Percentiles rank a stretch among this genome's conserved stretches.
Evolutionary conservation across 1,284 basidiomycete species (phyloP).

Genomic region (Tilletiopsis washingtonensis): DNA sequence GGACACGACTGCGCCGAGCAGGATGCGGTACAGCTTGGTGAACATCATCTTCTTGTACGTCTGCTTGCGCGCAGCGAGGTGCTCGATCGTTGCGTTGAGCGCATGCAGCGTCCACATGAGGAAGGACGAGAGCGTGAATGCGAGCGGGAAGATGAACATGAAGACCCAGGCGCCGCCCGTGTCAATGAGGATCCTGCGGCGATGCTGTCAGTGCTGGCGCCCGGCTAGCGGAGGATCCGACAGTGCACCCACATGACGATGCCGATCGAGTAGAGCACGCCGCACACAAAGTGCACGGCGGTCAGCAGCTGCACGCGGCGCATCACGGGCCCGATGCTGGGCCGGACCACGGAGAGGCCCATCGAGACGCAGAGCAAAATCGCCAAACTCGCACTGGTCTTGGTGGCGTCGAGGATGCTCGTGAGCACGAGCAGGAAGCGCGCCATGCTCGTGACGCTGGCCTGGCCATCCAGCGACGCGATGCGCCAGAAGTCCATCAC

Average conservation of each 20-base stretch:
- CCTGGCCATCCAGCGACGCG: slow-evolving; percentile 15
- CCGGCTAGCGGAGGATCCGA: neutral
- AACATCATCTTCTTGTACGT: slow-evolving; percentile 48
- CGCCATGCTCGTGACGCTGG: slow-evolving; percentile 26
- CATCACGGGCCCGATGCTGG: slow-evolving; percentile 71
- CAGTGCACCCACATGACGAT: slow-evolving; percentile 19
- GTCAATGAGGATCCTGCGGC: slow-evolving; percentile 69
- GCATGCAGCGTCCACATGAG: slow-evolving; percentile 67
- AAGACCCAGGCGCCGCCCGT: slow-evolving; percentile 47
- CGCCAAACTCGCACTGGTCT: slow-evolving; percentile 91
- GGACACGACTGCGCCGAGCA: slow-evolving; percentile 73
- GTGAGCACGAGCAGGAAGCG: slow-evolving; percentile 36
- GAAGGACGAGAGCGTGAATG: slow-evolving; percentile 87
- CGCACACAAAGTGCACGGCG: slow-evolving; percentile 81
- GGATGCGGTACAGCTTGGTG: slow-evolving; percentile 67
- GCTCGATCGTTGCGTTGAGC: slow-evolving; percentile 36
- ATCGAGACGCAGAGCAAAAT: slow-evolving; percentile 73
- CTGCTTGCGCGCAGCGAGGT: slow-evolving; percentile 38
- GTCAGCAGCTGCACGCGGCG: slow-evolving; percentile 67
- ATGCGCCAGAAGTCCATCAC: slow-evolving; percentile 39
- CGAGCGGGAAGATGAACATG: slow-evolving; percentile 71
- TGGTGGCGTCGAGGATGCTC: slow-evolving; percentile 74
- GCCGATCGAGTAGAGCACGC: slow-evolving; percentile 57
- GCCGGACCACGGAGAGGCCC: slow-evolving; percentile 51
- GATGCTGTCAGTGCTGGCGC: too few relatives aligned